Conservation (phyloP, 2,329 filamentous ascomycete species). For the Beauveria sp. region DNA sequence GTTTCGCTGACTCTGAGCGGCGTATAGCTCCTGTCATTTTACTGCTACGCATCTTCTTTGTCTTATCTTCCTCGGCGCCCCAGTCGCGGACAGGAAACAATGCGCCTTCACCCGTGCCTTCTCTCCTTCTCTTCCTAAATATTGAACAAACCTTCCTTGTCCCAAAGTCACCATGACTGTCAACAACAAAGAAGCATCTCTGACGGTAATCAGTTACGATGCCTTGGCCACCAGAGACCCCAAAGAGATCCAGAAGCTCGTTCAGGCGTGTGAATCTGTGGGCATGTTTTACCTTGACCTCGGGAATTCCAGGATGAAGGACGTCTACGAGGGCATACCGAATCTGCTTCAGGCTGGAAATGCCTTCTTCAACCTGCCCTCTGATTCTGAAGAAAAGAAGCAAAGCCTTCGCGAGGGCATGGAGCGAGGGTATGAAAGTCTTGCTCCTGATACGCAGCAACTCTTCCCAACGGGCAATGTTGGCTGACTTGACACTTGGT, state of each 20-base stretch:
- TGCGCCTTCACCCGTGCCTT: background rate
- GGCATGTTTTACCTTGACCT: constrained; percentile 5
- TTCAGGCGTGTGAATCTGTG: constrained; percentile 3
- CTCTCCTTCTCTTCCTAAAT: background rate
- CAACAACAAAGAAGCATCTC: background rate
- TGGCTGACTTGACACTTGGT: background rate
- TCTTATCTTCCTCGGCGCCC: background rate
- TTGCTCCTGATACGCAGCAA: background rate
- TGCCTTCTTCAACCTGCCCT: background rate
- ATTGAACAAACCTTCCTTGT: background rate
- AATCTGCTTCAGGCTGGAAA: background rate
- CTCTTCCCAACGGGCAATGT: background rate
- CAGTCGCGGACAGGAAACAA: background rate
- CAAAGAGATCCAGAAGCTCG: constrained; percentile 1
- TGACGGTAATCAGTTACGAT: constrained; percentile 1
- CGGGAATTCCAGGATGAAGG: background rate
- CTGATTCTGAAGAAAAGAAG: constrained; percentile 2
- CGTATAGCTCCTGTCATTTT: background rate
- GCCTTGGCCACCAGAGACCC: constrained; percentile 1
- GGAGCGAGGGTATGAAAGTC: constrained; percentile 6
- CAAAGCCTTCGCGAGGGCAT: constrained; percentile 7
- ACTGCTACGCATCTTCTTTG: background rate
- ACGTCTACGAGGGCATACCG: background rate
- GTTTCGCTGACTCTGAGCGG: background rate
- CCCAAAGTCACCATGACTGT: background rate